Conservation (phyloP, 2,329 filamentous ascomycete genomes). For the Fusarium chlamydosporum region DNA sequence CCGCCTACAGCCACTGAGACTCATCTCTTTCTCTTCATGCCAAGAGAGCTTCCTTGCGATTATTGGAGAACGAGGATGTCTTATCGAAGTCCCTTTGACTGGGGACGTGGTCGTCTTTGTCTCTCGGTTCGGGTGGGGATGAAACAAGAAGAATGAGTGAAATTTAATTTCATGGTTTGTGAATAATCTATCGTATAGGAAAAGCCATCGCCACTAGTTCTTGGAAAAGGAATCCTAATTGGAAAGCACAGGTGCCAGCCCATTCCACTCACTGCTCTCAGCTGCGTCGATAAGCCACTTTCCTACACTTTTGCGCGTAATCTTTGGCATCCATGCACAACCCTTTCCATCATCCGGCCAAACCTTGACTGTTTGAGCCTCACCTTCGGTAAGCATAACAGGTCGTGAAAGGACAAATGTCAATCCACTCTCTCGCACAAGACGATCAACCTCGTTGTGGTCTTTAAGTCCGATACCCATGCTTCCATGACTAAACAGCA, state of each 20-base stretch:
- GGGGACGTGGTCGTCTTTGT: too few relatives aligned
- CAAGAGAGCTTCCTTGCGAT: too few relatives aligned
- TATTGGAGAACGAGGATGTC: too few relatives aligned
- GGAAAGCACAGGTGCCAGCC: slow-evolving; percentile 21
- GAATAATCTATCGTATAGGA: too few relatives aligned
- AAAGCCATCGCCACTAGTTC: too few relatives aligned
- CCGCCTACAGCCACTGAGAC: too few relatives aligned
- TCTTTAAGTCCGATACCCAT: slow-evolving; percentile 31
- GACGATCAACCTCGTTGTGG: slow-evolving; percentile 26
- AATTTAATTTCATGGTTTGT: too few relatives aligned
- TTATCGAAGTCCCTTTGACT: too few relatives aligned
- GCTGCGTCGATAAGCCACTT: slow-evolving; percentile 37
- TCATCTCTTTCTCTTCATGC: too few relatives aligned
- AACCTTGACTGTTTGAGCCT: slow-evolving; percentile 14
- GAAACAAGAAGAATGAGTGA: too few relatives aligned
- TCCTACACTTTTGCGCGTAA: slow-evolving; percentile 23
- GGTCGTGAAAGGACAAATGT: slow-evolving; percentile 27
- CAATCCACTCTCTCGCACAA: slow-evolving; percentile 18
- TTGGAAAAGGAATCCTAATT: not conserved
- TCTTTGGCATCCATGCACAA: slow-evolving; percentile 39
- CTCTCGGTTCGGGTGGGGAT: too few relatives aligned
- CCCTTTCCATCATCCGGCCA: slow-evolving; percentile 41
- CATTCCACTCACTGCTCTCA: slow-evolving; percentile 24
- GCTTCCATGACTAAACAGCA: slow-evolving; percentile 35
- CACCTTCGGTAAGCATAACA: slow-evolving; percentile 27